Conservation (phyloP, 257 asterid genomes). For the Nicotiana otophora region DNA sequence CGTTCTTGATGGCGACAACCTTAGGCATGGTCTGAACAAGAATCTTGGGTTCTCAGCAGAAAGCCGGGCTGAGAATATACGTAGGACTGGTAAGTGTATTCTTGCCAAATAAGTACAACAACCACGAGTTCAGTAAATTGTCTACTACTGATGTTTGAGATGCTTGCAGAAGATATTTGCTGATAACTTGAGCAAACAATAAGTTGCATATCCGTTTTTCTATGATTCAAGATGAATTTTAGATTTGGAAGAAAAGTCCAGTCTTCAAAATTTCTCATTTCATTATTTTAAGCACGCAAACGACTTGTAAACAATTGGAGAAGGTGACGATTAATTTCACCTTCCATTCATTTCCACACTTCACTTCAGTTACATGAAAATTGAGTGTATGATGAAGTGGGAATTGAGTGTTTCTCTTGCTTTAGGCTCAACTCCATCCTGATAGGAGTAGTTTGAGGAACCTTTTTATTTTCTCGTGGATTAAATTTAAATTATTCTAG, state of each 20-base stretch:
- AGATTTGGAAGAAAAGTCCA: not conserved
- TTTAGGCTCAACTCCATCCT: not conserved
- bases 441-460: not conserved
- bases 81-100: constrained; percentile 75
- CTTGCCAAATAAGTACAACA: not conserved
- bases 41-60: constrained; percentile 83
- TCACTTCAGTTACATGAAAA: not conserved
- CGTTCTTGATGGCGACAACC: constrained; percentile 93
- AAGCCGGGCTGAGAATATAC: constrained; percentile 85
- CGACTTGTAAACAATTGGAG: not conserved
- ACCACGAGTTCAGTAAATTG: not conserved
- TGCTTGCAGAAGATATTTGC: not conserved
- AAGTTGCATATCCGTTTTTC: not conserved
- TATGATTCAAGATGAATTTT: not conserved
- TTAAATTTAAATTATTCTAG: not conserved
- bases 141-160: not conserved
- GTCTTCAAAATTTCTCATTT: not conserved
- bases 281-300: not conserved
- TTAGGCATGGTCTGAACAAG: constrained; percentile 90
- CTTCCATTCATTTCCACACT: not conserved
- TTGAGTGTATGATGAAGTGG: not conserved
- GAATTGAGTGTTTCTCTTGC: not conserved
- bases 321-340: not conserved
- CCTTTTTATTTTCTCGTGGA: not conserved
- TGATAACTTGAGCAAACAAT: not conserved